phyloP scores from a whole-genome alignment of 331 rosid genomes.

The Dryas integrifolia region DNA sequence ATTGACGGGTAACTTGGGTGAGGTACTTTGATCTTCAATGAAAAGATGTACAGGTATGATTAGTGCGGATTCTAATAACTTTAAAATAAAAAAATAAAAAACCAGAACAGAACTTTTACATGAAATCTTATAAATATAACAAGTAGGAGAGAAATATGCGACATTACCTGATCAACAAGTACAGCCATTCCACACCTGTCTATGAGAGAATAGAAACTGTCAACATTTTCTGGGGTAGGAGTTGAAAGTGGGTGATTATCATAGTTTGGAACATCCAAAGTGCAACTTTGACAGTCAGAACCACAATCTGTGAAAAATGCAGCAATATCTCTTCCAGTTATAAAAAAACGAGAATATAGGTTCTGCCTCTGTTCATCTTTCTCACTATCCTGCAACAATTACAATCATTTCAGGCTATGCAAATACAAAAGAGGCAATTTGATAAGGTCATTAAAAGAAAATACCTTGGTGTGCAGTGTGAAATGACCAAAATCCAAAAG shows the following conservation, averaged over 20 bases:
- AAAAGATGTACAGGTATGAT: constrained; percentile 20
- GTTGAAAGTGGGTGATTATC: constrained; percentile 37
- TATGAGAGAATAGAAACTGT: constrained; percentile 61
- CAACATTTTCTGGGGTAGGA: constrained; percentile 32
- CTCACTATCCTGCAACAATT: constrained; percentile 61
- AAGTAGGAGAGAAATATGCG: not conserved
- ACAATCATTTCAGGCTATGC: constrained; percentile 29
- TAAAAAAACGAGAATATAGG: constrained; percentile 73
- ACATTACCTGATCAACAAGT: constrained; percentile 76
- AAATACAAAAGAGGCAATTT: constrained; percentile 26
- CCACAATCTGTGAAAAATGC: constrained; percentile 82
- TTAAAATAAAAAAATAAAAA: not conserved
- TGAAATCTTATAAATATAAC: not conserved
- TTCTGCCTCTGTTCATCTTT: constrained; percentile 63
- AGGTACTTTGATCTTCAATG: constrained; percentile 76
- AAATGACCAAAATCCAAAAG: constrained; percentile 97
- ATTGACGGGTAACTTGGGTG: constrained; percentile 93
- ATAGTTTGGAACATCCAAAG: constrained; percentile 39
- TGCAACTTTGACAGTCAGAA: constrained; percentile 59
- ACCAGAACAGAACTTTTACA: constrained; percentile 12
- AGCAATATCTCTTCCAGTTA: constrained; percentile 92
- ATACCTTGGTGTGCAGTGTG: constrained; percentile 76
- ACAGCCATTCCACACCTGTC: constrained; percentile 98
- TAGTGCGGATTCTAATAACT: constrained; percentile 16
- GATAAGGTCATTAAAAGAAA: constrained; percentile 20